Conservation (phyloP, 2,329 filamentous ascomycete species). For the Pyrenochaeta sp. region DNA sequence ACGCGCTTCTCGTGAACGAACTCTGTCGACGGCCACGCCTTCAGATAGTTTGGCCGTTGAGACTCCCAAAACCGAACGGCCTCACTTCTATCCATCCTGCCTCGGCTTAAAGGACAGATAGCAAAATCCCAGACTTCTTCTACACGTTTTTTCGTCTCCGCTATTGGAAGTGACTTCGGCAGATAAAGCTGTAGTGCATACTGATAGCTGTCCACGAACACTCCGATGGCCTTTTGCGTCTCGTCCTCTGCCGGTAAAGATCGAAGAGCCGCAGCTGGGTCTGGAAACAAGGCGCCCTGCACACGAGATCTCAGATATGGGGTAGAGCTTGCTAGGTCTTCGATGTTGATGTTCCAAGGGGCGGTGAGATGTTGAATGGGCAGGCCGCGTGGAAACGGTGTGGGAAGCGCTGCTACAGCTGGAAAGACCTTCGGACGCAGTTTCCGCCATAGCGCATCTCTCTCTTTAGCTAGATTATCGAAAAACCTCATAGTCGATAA, state of each 20-base stretch:
- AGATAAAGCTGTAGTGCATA: constrained; percentile 38
- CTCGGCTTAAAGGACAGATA: constrained; percentile 32
- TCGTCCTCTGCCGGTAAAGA: constrained; percentile 34
- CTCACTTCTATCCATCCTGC: constrained; percentile 39
- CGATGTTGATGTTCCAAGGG: constrained; percentile 15
- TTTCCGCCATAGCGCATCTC: constrained; percentile 43
- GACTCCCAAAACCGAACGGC: constrained; percentile 40
- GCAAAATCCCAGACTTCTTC: constrained; percentile 41
- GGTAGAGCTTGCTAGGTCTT: constrained; percentile 15
- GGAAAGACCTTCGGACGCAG: constrained; percentile 34
- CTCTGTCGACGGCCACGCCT: not conserved
- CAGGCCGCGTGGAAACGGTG: constrained; percentile 44
- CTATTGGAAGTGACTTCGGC: constrained; percentile 8
- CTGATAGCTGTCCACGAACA: constrained; percentile 46
- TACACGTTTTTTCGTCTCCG: constrained; percentile 23
- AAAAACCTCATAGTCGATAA: constrained; percentile 43
- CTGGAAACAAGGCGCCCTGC: constrained; percentile 27
- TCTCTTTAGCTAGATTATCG: constrained; percentile 45
- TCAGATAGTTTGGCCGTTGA: not conserved
- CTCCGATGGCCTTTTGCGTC: constrained; percentile 34
- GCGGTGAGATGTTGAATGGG: constrained; percentile 43
- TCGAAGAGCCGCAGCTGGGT: constrained; percentile 23
- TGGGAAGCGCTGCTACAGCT: constrained; percentile 32
- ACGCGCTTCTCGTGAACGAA: not conserved
- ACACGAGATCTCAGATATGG: constrained; percentile 41